These are phyloP conservation scores for Glycine tomentella DNA, from an alignment of 306 rosid genomes.

Conservation along the genomic window DNA sequence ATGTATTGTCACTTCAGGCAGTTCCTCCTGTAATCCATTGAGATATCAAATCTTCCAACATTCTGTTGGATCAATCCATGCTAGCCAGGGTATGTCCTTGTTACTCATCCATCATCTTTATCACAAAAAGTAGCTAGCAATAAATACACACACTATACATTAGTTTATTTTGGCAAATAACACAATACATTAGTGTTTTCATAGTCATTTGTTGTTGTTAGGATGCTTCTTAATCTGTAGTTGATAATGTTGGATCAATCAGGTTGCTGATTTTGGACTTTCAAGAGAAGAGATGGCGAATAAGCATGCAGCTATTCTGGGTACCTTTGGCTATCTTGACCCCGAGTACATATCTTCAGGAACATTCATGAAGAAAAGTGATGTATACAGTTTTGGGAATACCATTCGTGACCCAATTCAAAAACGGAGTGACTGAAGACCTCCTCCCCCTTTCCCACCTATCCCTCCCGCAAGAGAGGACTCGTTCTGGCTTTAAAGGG, in stretches of 20 bases:
- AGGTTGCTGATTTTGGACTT: conserved; percentile 92
- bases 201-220: not conserved
- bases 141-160: not conserved
- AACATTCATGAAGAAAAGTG: conserved; percentile 84
- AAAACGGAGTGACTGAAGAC: too few species aligned
- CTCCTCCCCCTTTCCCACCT: too few species aligned
- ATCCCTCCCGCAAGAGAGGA: too few species aligned
- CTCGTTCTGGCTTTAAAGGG: too few species aligned
- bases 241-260: conserved; percentile 43
- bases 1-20: conserved; percentile 60
- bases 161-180: too few species aligned
- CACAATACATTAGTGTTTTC: not conserved
- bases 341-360: conserved; percentile 81
- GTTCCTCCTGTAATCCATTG: conserved; percentile 86
- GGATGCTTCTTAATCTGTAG: conserved; percentile 14
- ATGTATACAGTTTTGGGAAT: conserved; percentile 89
- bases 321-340: conserved; percentile 87
- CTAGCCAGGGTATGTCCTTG: conserved; percentile 70
- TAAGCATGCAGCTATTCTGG: conserved; percentile 70
- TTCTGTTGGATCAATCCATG: conserved; percentile 80
- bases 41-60: conserved; percentile 81
- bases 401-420: too few species aligned
- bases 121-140: not conserved
- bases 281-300: conserved; percentile 89
- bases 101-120: not conserved